Evolutionary conservation across 306 rosid genomes (phyloP).

Genomic region (Hippophae rhamnoides): DNA sequence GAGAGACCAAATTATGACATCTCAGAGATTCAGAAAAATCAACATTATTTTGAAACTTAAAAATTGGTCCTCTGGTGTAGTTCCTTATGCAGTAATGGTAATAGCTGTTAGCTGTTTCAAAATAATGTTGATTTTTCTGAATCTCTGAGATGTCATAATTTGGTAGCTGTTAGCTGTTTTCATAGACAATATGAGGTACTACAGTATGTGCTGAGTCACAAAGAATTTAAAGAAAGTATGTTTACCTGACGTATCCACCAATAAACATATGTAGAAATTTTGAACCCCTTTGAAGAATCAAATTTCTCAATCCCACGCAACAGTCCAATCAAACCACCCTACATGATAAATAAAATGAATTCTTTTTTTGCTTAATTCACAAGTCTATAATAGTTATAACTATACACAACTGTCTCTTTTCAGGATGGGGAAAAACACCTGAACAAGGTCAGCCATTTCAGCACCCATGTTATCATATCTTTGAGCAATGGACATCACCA

Average conservation of each 20-base stretch:
- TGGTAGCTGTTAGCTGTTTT: neutral
- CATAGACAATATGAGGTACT: neutral
- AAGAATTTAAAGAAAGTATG: slow-evolving; percentile 2
- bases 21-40: too few species aligned
- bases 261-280: slow-evolving; percentile 91
- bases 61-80: too few species aligned
- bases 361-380: neutral
- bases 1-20: too few species aligned
- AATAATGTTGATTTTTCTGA: too few species aligned
- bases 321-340: slow-evolving; percentile 97
- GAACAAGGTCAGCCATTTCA: slow-evolving; percentile 93
- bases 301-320: slow-evolving; percentile 90
- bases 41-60: too few species aligned
- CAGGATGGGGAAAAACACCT: slow-evolving; percentile 35
- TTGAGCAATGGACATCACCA: slow-evolving; percentile 89
- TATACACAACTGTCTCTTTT: neutral
- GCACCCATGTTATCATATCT: slow-evolving; percentile 88
- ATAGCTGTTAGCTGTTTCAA: neutral
- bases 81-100: too few species aligned
- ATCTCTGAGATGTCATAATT: too few species aligned
- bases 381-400: slow-evolving; percentile 2
- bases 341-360: slow-evolving; percentile 15
- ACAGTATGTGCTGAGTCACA: neutral
- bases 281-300: slow-evolving; percentile 89
- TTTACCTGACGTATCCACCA: slow-evolving; percentile 99